Evolutionary conservation across 192 early-diverging fungal species (phyloP), one percentile per base, ranked within the genome.

Genomic region (Backusella westeae): DNA sequence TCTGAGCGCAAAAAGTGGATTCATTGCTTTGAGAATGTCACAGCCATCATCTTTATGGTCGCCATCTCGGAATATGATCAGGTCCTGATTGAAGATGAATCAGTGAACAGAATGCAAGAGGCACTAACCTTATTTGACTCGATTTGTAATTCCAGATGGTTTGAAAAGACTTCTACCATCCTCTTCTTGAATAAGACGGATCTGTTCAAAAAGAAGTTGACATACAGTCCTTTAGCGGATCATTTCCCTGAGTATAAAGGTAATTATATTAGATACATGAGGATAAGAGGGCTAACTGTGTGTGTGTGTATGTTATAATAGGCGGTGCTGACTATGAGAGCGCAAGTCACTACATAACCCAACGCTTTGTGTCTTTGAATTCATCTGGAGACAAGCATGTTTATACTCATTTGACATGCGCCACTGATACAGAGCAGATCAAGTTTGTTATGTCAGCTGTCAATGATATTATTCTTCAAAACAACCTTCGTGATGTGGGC

Each of bases 171-270:
- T 1, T 96, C 95, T 15, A 96, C 97, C 46, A 98, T 98, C 77
- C 85, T 98, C 63, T 98, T 98, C 90, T 86, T 98, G 69, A 98
- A 98, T 90, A 98, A 98, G 87, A 95, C 96, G 73, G 97, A 98
- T 88, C 86, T 96, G 29, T 96, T 98, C 89, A 92, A 90, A 74
- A 91, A 93, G 78, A 98, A 98, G 85, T 85, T 98, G 71, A 89
- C 91, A 36, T 82, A 86, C 39, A 93, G 91, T 14, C 94, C 95
- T 34, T 88, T 98, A 86, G 70, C 79, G 34, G 92, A 93, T 66
- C 97, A 94, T 84, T 98, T 98, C 90, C 89, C 93, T 0, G 97
- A 98, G 78, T 98, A 92, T 81, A 63, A 84, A 75, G 92, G 92
- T 75, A 38, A 17, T 1, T 1, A 7, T 1, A 29, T 26, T 3